These are phyloP conservation scores for Stentor coeruleus DNA, from an alignment of 73 alveolate species.

Conservation along the genomic window DNA sequence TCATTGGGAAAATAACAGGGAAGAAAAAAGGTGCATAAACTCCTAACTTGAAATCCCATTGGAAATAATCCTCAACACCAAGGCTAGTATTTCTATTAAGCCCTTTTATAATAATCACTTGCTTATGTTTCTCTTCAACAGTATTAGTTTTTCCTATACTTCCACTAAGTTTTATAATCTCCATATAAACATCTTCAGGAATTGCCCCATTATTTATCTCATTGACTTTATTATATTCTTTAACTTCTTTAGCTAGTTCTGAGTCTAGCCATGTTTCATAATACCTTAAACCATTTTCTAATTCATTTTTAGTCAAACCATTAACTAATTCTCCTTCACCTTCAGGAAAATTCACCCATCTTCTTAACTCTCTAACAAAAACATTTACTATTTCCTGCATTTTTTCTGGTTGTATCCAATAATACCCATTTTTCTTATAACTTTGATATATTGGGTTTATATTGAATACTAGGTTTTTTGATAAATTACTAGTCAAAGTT, in stretches of 20 bases:
- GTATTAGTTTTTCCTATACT: neutral
- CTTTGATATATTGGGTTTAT: neutral
- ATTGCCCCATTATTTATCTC: neutral
- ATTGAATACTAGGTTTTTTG: neutral
- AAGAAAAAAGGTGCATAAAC: constrained; percentile 20
- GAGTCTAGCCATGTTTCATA: neutral
- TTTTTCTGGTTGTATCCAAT: neutral
- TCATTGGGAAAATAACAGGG: constrained; percentile 10
- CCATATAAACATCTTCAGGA: neutral
- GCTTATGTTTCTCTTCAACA: neutral
- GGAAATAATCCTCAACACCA: neutral
- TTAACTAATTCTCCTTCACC: neutral
- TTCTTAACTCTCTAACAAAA: neutral
- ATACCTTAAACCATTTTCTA: too few relatives aligned
- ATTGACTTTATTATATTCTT: neutral
- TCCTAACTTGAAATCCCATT: constrained; percentile 25
- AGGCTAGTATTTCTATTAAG: neutral
- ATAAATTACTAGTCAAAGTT: neutral
- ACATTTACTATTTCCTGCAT: neutral
- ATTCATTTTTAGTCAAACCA: neutral
- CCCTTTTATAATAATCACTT: neutral
- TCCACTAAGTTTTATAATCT: neutral
- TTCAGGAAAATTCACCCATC: neutral
- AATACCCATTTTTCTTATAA: neutral
- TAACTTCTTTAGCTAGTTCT: neutral